Evolutionary conservation across 2,329 filamentous ascomycete species (phyloP).

Genomic region (Colletotrichum sp.): DNA sequence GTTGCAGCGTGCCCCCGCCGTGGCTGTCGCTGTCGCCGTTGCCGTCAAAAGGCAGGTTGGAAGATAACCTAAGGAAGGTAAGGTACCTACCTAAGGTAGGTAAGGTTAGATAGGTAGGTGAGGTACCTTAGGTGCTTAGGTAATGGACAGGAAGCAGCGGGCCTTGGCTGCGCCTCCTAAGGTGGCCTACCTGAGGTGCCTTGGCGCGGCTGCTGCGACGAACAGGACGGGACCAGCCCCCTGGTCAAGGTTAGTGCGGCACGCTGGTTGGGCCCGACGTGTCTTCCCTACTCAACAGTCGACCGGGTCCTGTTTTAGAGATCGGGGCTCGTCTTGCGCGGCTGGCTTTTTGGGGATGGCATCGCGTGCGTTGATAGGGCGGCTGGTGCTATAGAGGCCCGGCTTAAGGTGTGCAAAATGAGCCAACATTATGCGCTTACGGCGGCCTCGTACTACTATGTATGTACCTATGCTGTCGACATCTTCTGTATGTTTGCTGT

Average conservation of each 20-base stretch:
- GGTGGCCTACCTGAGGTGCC: too few species aligned
- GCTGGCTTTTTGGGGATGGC: neutral
- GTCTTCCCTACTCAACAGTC: neutral
- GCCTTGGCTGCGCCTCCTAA: conserved; percentile 6
- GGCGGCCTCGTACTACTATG: neutral
- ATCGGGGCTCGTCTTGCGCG: neutral
- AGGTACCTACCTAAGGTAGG: neutral
- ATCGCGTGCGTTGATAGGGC: neutral
- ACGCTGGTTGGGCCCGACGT: neutral
- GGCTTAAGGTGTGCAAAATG: neutral
- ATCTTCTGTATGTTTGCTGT: neutral
- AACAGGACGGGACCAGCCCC: neutral
- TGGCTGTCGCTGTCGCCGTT: neutral
- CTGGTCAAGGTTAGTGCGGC: neutral
- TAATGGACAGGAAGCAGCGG: neutral
- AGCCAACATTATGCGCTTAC: neutral
- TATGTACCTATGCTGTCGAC: neutral
- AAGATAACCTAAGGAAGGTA: too few species aligned
- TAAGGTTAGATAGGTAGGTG: neutral
- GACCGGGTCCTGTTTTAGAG: conserved; percentile 2
- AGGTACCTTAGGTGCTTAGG: neutral
- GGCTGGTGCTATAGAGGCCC: neutral
- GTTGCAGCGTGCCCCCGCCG: neutral
- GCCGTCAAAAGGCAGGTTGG: neutral
- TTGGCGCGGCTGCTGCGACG: neutral